Base-by-base conservation (phyloP, 768 basidiomycete genomes). In the Podaxis mareebaensis region DNA sequence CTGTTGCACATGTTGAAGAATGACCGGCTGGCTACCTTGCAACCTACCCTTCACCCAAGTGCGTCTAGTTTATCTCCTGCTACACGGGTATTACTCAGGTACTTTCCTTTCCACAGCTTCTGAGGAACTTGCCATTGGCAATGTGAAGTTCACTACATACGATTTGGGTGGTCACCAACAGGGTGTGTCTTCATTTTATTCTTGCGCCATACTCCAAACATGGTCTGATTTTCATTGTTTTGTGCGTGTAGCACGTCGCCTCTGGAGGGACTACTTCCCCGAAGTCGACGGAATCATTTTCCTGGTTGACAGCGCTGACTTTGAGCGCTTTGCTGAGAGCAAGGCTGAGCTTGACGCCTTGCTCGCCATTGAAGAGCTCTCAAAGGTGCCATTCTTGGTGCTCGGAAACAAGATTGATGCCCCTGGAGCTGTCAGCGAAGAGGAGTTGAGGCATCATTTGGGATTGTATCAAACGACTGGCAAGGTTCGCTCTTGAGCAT, bases 331-430 rank as follows among this genome's bases (percentile, higher is more conserved):
- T 78, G 76, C 89, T 7, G 97, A 99, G 78, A 93, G 93, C 67
- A 99, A 98, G 77, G 95, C 94, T 12, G 97, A 99, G 77, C 88
- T 99, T 53, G 96, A 99, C 73, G 91, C 95, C 5, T 87, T 99
- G 66, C 87, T 99, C 64, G 90, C 91, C 33, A 99, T 99, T 67
- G 97, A 99, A 77, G 91, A 96, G 72, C 89, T 99, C 65, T 80
- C 89, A 66, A 96, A 94, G 76, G 96, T 99, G 38, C 97, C 97
- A 51, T 99, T 99, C 91, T 87, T 99, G 61, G 86, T 99, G 64
- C 89, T 99, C 53, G 97, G 97, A 49, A 99, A 99, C 85, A 99
- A 99, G 87, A 99, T 99, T 71, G 97, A 99, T 72, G 96, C 96
- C n/a, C 87, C 91, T 4, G 95, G 95, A 42, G 97, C 97, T 42